Percentiles rank a stretch among this genome's conserved stretches.
phyloP scores from a whole-genome alignment of 2,329 filamentous ascomycete genomes.

The Colletotrichum sp. region DNA sequence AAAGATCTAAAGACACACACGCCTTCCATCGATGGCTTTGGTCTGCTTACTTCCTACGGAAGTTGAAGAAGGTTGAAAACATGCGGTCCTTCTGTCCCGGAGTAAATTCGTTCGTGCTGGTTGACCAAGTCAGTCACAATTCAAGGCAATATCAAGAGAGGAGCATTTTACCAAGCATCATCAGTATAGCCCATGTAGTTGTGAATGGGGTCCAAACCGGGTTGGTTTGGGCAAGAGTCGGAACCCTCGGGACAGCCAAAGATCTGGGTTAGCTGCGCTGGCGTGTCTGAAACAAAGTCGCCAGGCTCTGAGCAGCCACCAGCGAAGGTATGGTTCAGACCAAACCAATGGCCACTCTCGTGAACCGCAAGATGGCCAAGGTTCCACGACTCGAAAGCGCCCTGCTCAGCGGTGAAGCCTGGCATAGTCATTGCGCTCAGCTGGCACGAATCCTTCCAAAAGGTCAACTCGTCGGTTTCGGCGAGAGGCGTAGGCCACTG shows the following conservation, averaged over 20 bases:
- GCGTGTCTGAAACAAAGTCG: slow-evolving; percentile 43
- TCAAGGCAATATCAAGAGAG: neutral
- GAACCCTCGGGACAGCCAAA: slow-evolving; percentile 13
- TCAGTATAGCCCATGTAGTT: slow-evolving; percentile 32
- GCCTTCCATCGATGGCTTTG: neutral
- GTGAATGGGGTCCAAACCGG: slow-evolving; percentile 26
- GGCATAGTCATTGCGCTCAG: slow-evolving; percentile 20
- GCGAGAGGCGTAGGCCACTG: slow-evolving; percentile 41
- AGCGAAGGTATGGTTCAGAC: slow-evolving; percentile 47
- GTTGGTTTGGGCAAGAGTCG: slow-evolving; percentile 26
- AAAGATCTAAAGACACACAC: neutral
- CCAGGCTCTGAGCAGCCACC: slow-evolving; percentile 34
- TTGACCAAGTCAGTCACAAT: neutral
- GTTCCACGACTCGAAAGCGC: slow-evolving; percentile 21
- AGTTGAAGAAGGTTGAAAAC: slow-evolving; percentile 15
- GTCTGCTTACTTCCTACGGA: slow-evolving; percentile 4
- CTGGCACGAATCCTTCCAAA: slow-evolving; percentile 8
- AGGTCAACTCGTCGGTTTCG: neutral
- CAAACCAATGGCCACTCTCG: slow-evolving; percentile 51
- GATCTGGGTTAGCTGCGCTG: slow-evolving; percentile 30
- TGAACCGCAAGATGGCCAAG: slow-evolving; percentile 30
- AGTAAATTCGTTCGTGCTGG: slow-evolving; percentile 40
- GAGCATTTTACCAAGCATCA: slow-evolving; percentile 32
- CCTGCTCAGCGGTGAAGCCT: slow-evolving; percentile 4
- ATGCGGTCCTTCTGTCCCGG: slow-evolving; percentile 45